Conservation (phyloP, 495 filamentous ascomycete species). For the Opeltia flavorubescens region DNA sequence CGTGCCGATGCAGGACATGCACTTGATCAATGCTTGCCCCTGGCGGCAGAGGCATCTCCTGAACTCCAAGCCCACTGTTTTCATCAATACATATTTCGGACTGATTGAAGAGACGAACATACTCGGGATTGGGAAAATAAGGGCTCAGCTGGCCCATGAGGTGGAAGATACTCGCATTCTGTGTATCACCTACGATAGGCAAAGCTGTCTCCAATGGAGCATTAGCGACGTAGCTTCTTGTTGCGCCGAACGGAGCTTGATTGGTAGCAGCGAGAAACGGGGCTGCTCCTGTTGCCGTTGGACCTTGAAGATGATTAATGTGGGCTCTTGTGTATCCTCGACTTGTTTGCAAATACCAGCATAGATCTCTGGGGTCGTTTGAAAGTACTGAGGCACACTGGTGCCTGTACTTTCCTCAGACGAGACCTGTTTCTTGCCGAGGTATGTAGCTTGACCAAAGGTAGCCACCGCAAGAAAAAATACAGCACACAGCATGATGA, state of each 20-base stretch:
- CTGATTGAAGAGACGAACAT: background rate
- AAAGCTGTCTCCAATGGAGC: slow-evolving; percentile 41
- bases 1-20: slow-evolving; percentile 33
- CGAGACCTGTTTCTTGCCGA: slow-evolving; percentile 8
- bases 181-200: slow-evolving; percentile 34
- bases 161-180: slow-evolving; percentile 39
- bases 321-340: background rate
- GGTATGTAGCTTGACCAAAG: slow-evolving; percentile 2
- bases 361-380: slow-evolving; percentile 30
- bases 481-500: slow-evolving; percentile 4
- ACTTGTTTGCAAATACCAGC: slow-evolving; percentile 10
- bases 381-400: slow-evolving; percentile 39
- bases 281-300: slow-evolving; percentile 40
- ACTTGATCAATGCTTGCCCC: slow-evolving; percentile 42
- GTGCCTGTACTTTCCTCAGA: slow-evolving; percentile 3
- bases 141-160: slow-evolving; percentile 35
- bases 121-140: slow-evolving; percentile 14
- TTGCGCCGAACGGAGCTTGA: slow-evolving; percentile 32
- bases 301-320: slow-evolving; percentile 24
- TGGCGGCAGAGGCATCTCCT: slow-evolving; percentile 39
- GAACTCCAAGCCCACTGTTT: slow-evolving; percentile 36
- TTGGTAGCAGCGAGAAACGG: slow-evolving; percentile 45
- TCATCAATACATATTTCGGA: slow-evolving; percentile 27
- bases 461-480: slow-evolving; percentile 4
- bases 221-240: slow-evolving; percentile 37